Evolutionary conservation across 768 basidiomycete genomes (phyloP).

Genomic region (Kwoniella dendrophila): DNA sequence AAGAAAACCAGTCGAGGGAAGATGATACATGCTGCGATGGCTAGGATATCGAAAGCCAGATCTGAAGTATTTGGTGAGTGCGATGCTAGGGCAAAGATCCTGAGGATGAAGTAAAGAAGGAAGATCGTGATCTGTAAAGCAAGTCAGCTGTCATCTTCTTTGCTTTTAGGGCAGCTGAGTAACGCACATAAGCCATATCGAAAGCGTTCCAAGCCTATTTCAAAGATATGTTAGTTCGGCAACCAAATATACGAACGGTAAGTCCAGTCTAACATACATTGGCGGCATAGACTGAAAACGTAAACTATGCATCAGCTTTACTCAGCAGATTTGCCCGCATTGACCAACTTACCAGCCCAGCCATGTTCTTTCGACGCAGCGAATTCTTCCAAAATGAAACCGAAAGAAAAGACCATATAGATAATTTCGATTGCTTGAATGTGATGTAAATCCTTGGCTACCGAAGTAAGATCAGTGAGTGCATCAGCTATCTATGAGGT

Average conservation of each 20-base stretch:
- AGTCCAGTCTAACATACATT: constrained; percentile 61
- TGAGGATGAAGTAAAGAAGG: constrained; percentile 47
- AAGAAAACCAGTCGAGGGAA: constrained; percentile 55
- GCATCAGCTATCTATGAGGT: constrained; percentile 1
- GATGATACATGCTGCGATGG: constrained; percentile 54
- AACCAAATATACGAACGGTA: background rate
- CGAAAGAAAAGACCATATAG: constrained; percentile 74
- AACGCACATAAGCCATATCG: constrained; percentile 59
- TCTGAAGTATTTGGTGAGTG: constrained; percentile 43
- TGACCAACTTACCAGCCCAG: constrained; percentile 69
- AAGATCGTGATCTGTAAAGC: constrained; percentile 60
- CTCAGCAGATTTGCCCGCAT: background rate
- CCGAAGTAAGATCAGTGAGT: no score
- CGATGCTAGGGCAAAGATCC: constrained; percentile 54
- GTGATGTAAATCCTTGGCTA: constrained; percentile 64
- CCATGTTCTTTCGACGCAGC: constrained; percentile 84
- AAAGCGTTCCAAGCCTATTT: constrained; percentile 86
- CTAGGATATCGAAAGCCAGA: constrained; percentile 54
- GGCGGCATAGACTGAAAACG: constrained; percentile 73
- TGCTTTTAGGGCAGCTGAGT: background rate
- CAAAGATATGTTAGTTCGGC: background rate
- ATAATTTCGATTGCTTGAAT: constrained; percentile 68
- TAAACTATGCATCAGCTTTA: constrained; percentile 63
- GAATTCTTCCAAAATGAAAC: constrained; percentile 84
- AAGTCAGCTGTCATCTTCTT: constrained; percentile 1